phyloP scores from a whole-genome alignment of 345 rosid species.

The Euclidium syriacum region DNA sequence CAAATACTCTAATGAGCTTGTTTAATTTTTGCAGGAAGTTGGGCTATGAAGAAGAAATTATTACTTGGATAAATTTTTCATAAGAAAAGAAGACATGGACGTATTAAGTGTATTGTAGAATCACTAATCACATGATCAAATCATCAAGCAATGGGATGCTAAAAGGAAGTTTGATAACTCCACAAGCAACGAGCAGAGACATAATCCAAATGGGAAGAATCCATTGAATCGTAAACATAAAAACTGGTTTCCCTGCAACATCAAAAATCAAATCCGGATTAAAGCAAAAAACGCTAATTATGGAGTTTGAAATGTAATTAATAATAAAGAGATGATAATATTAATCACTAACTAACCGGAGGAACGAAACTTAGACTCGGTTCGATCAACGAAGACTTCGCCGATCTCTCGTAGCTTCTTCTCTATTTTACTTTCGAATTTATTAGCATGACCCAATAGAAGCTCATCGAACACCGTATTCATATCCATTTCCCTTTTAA shows the following conservation, averaged over 20 bases:
- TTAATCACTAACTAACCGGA: constrained; percentile 39
- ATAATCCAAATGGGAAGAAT: constrained; percentile 60
- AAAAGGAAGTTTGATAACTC: constrained; percentile 59
- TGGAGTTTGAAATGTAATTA: background rate
- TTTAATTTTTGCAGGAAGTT: no score
- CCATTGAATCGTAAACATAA: constrained; percentile 46
- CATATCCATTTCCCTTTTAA: constrained; percentile 40
- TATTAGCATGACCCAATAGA: constrained; percentile 37
- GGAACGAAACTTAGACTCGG: constrained; percentile 49
- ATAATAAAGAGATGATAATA: no score
- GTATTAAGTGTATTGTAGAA: no score
- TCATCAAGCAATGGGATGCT: constrained; percentile 54
- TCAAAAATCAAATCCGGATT: background rate
- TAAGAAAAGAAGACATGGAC: no score
- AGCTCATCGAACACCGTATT: constrained; percentile 45
- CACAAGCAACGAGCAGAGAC: constrained; percentile 53
- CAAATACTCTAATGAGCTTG: no score
- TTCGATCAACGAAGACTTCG: constrained; percentile 41
- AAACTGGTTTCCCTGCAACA: constrained; percentile 49
- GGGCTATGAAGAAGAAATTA: no score
- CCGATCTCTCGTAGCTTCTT: constrained; percentile 71
- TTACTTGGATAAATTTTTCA: no score
- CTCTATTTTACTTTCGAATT: constrained; percentile 51
- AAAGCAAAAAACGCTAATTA: no score
- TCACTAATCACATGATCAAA: constrained; percentile 42